Evolutionary conservation across 148 eudicot genomes (phyloP), one percentile per base, ranked within the genome.

Genomic region (Dysphania ambrosioides): DNA sequence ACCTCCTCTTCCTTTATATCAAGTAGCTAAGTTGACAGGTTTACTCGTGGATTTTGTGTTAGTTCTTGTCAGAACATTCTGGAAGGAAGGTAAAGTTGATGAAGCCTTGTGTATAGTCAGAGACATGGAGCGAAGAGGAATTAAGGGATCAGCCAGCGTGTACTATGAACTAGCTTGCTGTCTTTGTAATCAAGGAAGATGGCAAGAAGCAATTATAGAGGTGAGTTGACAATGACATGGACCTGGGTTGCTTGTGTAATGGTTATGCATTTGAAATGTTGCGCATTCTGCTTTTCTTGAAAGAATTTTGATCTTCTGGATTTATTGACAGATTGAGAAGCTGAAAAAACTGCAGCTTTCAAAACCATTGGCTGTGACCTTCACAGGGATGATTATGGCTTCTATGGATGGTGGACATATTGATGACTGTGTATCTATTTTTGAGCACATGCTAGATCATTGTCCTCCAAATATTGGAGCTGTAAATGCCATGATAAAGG

Each of bases 121-220:
- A 80, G 91, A 88, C 31, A 95, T 95, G 98, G 97, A 95, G 85
- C 85, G 47, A 68, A 92, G 91, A 72, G 98, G 97, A 40, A 75
- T 95, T 24, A 77, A 86, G 79, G 97, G 97, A 82, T 72, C 86
- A 63, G 86, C 91, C 65, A 86, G 86, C 70, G 97, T 95, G 42
- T 95, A 92, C 79, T 95, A 89, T 82, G 98, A 95, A 77, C 88
- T 95, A 41, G 96, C 96, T 19, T 83, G 97, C 71, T 95, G 96
- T 76, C 97, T 95, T 83, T 92, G 98, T 83, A 87, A 82, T 75
- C 82, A 87, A 65, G 98, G 98, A 36, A 85, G 88, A 80, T 92
- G 98, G 97, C 83, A 79, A 82, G 96, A 95, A 71, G 97, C 93
- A 67, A 76, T 87, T 72, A 49, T 56, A 44, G 97, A 92, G 97